Conservation (phyloP, 176 grass and related monocot species). For the Raddia distichophylla region DNA sequence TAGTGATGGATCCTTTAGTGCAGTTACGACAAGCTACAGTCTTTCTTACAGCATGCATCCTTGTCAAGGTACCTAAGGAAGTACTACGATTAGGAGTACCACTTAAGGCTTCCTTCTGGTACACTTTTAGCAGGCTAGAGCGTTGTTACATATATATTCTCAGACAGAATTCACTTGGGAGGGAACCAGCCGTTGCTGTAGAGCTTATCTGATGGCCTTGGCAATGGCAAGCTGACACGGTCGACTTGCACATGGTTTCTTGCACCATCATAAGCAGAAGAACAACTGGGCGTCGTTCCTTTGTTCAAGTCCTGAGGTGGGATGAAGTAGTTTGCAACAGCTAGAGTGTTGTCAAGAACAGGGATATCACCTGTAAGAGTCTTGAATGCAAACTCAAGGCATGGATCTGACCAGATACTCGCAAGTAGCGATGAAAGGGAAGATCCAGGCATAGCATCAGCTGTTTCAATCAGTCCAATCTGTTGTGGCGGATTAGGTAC, state of each 20-base stretch:
- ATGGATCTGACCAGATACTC: conserved; percentile 71
- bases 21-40: conserved; percentile 40
- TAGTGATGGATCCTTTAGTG: conserved; percentile 19
- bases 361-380: conserved; percentile 70
- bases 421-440: conserved; percentile 49
- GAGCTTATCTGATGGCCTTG: conserved; percentile 47
- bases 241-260: conserved; percentile 37
- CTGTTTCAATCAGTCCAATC: conserved; percentile 24
- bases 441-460: conserved; percentile 46
- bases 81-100: background rate
- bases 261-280: conserved; percentile 41
- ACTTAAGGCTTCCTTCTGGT: background rate
- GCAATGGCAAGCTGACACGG: conserved; percentile 37
- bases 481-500: conserved; percentile 20
- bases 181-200: conserved; percentile 50
- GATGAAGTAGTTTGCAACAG: conserved; percentile 38
- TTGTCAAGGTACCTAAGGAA: conserved; percentile 33
- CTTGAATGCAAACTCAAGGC: conserved; percentile 76
- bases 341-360: conserved; percentile 34
- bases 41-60: conserved; percentile 46
- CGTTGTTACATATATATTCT: background rate
- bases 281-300: conserved; percentile 19
- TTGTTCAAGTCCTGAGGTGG: conserved; percentile 53
- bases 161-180: conserved; percentile 43
- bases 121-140: conserved; percentile 15